These are phyloP conservation scores for Plectosphaerella sp. DNA, from an alignment of 2,329 filamentous ascomycete species.

Conservation along the genomic window DNA sequence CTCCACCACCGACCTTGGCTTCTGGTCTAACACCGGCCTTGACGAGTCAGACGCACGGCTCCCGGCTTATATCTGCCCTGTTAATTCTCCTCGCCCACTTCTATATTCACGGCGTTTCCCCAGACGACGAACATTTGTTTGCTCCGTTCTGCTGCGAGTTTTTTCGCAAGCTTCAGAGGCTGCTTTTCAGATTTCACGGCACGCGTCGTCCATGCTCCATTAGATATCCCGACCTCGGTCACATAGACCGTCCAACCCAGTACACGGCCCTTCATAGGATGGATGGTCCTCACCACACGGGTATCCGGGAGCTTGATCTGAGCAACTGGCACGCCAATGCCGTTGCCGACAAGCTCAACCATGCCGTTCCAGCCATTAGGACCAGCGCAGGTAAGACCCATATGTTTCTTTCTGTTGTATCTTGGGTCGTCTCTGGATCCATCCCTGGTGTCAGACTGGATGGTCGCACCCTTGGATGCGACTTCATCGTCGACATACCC, in stretches of 20 bases:
- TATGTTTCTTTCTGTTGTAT: neutral
- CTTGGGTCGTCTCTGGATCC: neutral
- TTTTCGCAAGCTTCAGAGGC: too few relatives aligned
- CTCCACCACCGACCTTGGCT: too few relatives aligned
- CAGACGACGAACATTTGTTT: too few relatives aligned
- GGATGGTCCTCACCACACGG: slow-evolving; percentile 28
- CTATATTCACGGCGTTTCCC: too few relatives aligned
- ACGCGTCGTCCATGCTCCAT: neutral
- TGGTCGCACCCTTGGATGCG: neutral
- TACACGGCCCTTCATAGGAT: slow-evolving; percentile 23
- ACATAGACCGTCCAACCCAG: neutral
- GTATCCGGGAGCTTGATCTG: slow-evolving; percentile 46
- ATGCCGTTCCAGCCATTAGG: slow-evolving; percentile 51
- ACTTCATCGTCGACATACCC: neutral
- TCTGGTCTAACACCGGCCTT: too few relatives aligned
- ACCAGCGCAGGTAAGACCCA: slow-evolving; percentile 54
- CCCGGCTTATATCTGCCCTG: too few relatives aligned
- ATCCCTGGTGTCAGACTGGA: too few relatives aligned
- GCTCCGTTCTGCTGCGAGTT: too few relatives aligned
- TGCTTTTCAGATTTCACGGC: too few relatives aligned
- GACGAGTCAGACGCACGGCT: too few relatives aligned
- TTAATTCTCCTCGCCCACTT: too few relatives aligned
- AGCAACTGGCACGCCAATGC: slow-evolving; percentile 41
- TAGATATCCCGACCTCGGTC: neutral
- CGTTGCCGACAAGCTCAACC: slow-evolving; percentile 49